A percentile compares a stretch with the other conserved stretches of the same genome.
Evolutionary conservation across 768 basidiomycete species (phyloP).

Genomic region (Serendipita sp.): DNA sequence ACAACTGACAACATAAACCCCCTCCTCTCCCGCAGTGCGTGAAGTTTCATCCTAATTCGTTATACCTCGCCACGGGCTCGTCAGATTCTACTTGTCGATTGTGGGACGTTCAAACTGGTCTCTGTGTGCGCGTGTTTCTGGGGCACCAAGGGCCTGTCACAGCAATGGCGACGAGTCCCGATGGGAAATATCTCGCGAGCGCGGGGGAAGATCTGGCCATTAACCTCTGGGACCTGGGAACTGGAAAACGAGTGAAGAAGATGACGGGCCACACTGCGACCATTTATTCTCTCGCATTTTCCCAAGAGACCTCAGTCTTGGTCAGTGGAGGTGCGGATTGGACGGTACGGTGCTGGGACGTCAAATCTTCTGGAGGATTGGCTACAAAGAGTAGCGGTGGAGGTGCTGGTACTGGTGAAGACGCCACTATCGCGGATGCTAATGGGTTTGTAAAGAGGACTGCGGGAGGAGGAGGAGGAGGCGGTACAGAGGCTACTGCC

Average conservation of each 20-base stretch:
- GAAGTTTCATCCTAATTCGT: slow-evolving; percentile 91
- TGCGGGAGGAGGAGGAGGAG: slow-evolving; percentile 22
- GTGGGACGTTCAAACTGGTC: slow-evolving; percentile 96
- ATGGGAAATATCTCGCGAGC: slow-evolving; percentile 85
- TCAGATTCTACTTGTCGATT: slow-evolving; percentile 90
- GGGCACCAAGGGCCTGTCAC: slow-evolving; percentile 86
- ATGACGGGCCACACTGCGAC: slow-evolving; percentile 88
- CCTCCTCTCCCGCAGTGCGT: slow-evolving; percentile 46
- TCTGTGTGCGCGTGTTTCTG: slow-evolving; percentile 86
- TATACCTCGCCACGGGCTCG: slow-evolving; percentile 94
- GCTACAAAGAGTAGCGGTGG: slow-evolving; percentile 30
- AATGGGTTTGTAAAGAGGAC: slow-evolving; percentile 28
- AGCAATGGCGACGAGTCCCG: slow-evolving; percentile 76
- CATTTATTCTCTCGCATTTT: slow-evolving; percentile 81
- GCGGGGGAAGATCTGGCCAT: slow-evolving; percentile 91
- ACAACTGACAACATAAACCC: neutral
- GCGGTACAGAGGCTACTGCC: slow-evolving; percentile 21
- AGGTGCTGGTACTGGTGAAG: slow-evolving; percentile 7
- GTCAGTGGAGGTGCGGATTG: slow-evolving; percentile 88
- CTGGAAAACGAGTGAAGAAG: slow-evolving; percentile 88
- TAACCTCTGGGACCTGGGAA: slow-evolving; percentile 91
- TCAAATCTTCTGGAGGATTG: slow-evolving; percentile 58
- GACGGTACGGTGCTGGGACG: slow-evolving; percentile 98
- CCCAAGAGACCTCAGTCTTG: slow-evolving; percentile 76
- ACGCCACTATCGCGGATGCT: slow-evolving; percentile 10